Conservation (phyloP, 257 asterid species). For the Echium plantagineum region DNA sequence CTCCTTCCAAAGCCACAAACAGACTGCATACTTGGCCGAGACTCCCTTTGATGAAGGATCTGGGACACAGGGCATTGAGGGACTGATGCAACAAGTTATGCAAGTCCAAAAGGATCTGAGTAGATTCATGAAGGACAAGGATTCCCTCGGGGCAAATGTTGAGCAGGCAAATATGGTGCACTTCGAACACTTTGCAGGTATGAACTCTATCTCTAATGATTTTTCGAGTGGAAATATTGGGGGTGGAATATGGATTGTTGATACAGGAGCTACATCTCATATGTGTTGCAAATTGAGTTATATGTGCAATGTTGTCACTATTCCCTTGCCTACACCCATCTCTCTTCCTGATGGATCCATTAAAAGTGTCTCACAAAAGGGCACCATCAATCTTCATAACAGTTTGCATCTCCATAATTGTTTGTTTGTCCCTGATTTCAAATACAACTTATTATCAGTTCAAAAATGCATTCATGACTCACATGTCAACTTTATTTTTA, state of each 20-base stretch:
- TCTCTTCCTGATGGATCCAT: neutral
- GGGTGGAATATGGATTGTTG: neutral
- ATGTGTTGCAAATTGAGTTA: neutral
- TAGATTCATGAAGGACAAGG: constrained; percentile 15
- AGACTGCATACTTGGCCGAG: no score
- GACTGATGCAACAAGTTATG: no score
- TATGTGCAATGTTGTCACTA: no score
- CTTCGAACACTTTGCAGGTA: neutral
- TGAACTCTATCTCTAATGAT: no score
- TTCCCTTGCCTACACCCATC: neutral
- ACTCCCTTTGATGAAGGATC: no score
- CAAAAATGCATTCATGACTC: no score
- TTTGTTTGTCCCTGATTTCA: neutral
- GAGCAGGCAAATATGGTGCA: neutral
- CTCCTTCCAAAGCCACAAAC: no score
- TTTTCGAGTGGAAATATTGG: neutral
- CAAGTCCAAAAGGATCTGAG: no score
- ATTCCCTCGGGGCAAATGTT: constrained; percentile 1
- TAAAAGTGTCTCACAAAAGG: neutral
- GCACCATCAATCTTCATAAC: no score
- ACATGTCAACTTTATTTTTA: no score
- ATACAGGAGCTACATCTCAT: neutral
- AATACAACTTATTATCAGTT: no score
- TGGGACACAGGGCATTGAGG: no score
- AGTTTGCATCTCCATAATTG: neutral